These are phyloP conservation scores for Agastache rugosa DNA, from an alignment of 257 asterid species.

Conservation along the genomic window DNA sequence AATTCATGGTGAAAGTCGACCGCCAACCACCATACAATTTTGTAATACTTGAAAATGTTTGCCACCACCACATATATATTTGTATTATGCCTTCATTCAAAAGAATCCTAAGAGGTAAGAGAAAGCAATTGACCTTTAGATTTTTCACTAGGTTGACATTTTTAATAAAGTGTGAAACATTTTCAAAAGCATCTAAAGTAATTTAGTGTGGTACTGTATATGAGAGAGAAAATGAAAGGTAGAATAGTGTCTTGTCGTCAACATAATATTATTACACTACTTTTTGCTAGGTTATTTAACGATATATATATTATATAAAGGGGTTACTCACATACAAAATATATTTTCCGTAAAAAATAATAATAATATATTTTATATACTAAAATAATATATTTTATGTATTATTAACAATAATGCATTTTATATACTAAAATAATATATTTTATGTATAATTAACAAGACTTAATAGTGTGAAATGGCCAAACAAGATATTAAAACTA, in stretches of 20 bases:
- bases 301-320: no score
- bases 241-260: neutral
- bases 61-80: slow-evolving; percentile 47
- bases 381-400: no score
- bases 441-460: no score
- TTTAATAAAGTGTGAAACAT: slow-evolving; percentile 43
- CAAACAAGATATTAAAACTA: no score
- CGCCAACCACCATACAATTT: slow-evolving; percentile 52
- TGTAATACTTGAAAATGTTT: slow-evolving; percentile 53
- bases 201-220: neutral
- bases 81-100: slow-evolving; percentile 44
- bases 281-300: neutral
- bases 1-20: slow-evolving; percentile 33
- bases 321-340: no score
- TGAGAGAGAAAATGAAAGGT: neutral
- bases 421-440: no score
- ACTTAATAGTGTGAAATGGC: no score
- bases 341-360: no score
- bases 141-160: slow-evolving; percentile 64
- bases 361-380: no score
- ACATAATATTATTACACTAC: neutral
- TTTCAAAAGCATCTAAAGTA: slow-evolving; percentile 60
- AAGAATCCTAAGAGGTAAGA: slow-evolving; percentile 53
- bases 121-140: slow-evolving; percentile 54
- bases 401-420: no score